These are phyloP conservation scores for Nyctanthes arbortristis DNA, from an alignment of 257 asterid species.

Conservation along the genomic window DNA sequence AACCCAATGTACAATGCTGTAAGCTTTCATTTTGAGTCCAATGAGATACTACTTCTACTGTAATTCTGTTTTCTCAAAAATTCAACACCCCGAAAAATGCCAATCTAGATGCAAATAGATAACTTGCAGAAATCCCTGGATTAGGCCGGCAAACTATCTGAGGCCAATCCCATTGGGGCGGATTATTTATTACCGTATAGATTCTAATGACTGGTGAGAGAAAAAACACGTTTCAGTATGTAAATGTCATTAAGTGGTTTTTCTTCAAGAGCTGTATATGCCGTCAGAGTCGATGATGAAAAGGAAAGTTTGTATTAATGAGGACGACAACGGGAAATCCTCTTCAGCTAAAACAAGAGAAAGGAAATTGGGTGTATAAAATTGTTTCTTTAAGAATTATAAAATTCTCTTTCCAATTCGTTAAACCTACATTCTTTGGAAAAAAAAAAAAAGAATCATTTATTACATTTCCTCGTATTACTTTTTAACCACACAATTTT, in stretches of 20 bases:
- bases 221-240: too few relatives aligned
- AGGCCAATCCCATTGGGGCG: background rate
- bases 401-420: too few relatives aligned
- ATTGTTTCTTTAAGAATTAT: too few relatives aligned
- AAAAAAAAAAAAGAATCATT: too few relatives aligned
- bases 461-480: too few relatives aligned
- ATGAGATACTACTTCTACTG: conserved; percentile 28
- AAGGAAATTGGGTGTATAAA: too few relatives aligned
- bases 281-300: background rate
- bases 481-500: too few relatives aligned
- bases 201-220: too few relatives aligned
- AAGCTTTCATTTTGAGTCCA: conserved; percentile 27
- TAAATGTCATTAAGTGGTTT: too few relatives aligned
- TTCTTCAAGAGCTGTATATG: too few relatives aligned
- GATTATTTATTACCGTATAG: too few relatives aligned
- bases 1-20: conserved; percentile 28
- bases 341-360: background rate
- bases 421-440: too few relatives aligned
- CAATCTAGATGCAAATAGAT: background rate
- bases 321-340: background rate
- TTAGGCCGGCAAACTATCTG: background rate
- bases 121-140: background rate
- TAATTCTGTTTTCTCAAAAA: conserved; percentile 4
- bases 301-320: background rate
- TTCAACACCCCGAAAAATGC: background rate